A percentile compares a stretch with the other conserved stretches of the same genome.
Conservation (phyloP, 176 grass and related monocot species). For the Leersia perrieri region DNA sequence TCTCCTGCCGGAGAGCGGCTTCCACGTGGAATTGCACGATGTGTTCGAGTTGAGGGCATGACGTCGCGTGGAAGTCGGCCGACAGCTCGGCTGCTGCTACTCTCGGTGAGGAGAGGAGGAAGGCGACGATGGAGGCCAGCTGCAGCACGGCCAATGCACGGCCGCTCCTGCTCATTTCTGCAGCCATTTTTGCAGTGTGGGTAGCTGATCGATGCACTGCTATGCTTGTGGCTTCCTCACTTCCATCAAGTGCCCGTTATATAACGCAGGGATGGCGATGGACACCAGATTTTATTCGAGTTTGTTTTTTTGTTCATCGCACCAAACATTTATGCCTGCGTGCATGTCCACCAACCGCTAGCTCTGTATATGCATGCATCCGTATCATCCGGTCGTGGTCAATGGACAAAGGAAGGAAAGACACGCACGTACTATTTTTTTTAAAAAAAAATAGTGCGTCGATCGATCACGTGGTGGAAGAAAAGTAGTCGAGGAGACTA, state of each 20-base stretch:
- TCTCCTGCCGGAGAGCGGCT: background rate
- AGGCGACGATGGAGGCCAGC: background rate
- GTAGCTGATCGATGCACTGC: too few species aligned
- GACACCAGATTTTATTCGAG: too few species aligned
- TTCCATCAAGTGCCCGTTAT: background rate
- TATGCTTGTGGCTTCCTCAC: background rate
- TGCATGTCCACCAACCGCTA: background rate
- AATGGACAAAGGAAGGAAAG: too few species aligned
- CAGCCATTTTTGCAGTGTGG: background rate
- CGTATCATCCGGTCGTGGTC: too few species aligned
- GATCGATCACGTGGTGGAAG: too few species aligned
- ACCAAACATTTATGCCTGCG: too few species aligned
- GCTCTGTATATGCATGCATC: too few species aligned
- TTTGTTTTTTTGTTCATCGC: too few species aligned
- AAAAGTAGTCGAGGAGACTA: too few species aligned
- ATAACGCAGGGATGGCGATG: too few species aligned
- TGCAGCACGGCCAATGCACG: background rate
- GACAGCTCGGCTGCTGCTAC: background rate
- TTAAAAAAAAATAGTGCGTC: too few species aligned
- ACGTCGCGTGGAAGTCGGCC: background rate
- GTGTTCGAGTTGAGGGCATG: background rate
- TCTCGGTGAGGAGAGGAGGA: background rate
- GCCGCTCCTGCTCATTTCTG: background rate
- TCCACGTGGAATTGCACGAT: background rate
- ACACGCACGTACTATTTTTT: too few species aligned